phyloP scores from a whole-genome alignment of 202 grass and related monocot species.

The Dendrocalamus latiflorus region DNA sequence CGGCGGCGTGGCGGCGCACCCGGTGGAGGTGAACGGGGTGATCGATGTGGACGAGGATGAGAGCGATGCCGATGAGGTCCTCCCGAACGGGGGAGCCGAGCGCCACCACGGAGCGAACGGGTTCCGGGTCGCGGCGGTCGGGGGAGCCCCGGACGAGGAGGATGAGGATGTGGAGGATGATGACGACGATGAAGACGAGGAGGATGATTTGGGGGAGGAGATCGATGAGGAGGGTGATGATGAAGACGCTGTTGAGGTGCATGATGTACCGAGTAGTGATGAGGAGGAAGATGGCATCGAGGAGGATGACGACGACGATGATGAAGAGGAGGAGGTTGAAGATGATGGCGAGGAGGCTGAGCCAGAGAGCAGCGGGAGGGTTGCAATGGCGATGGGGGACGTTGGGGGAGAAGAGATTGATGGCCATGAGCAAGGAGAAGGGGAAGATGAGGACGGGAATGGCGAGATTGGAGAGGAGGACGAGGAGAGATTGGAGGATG shows the following conservation, averaged over 20 bases:
- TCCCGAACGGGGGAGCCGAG: conserved; percentile 38
- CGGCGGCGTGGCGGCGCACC: conserved; percentile 4
- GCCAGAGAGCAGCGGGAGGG: conserved; percentile 60
- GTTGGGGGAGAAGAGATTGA: conserved; percentile 60
- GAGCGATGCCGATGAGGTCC: conserved; percentile 81
- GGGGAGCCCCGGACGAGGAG: conserved; percentile 43
- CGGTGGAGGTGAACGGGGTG: conserved; percentile 50
- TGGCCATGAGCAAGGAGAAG: conserved; percentile 85
- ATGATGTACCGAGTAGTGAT: conserved; percentile 53
- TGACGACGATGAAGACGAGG: conserved; percentile 57
- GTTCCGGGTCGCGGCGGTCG: conserved; percentile 51
- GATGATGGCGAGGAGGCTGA: conserved; percentile 57
- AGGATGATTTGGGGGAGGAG: conserved; percentile 74
- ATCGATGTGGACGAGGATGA: conserved; percentile 87
- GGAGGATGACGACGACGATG: conserved; percentile 49
- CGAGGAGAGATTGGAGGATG: conserved; percentile 34
- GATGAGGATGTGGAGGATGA: conserved; percentile 65
- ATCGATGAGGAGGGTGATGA: conserved; percentile 73
- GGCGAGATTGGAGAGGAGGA: conserved; percentile 65
- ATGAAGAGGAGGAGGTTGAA: conserved; percentile 41
- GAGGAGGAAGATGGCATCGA: conserved; percentile 57
- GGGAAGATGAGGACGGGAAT: conserved; percentile 59
- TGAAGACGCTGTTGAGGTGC: conserved; percentile 68
- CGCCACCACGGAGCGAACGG: conserved; percentile 56
- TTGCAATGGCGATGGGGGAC: background rate